Percentiles rank a stretch among this genome's conserved stretches.
These are phyloP conservation scores for Biscutella laevigata DNA, from an alignment of 441 rosid species.

Conservation along the genomic window DNA sequence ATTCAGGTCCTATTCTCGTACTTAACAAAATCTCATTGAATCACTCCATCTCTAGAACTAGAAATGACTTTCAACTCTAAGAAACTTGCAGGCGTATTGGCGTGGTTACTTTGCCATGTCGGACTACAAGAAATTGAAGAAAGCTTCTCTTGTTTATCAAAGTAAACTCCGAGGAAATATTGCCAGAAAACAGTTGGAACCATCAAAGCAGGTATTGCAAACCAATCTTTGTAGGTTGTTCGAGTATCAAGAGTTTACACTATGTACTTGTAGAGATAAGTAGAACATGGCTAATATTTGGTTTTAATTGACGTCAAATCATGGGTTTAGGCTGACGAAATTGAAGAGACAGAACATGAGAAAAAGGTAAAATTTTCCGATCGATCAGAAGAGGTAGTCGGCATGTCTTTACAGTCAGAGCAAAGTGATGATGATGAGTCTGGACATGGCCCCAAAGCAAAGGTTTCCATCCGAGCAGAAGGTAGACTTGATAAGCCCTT, in stretches of 20 bases:
- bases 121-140: conserved; percentile 44
- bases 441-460: background rate
- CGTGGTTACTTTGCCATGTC: conserved; percentile 48
- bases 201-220: conserved; percentile 35
- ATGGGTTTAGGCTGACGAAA: conserved; percentile 19
- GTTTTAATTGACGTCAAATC: conserved; percentile 7
- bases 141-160: conserved; percentile 40
- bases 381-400: conserved; percentile 1
- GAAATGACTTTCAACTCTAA: conserved; percentile 15
- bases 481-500: background rate
- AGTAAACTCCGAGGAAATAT: conserved; percentile 37
- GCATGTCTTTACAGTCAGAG: background rate
- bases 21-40: background rate
- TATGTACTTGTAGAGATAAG: background rate
- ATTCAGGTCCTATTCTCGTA: conserved; percentile 50
- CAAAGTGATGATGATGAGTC: conserved; percentile 8
- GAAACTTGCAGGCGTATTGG: conserved; percentile 56
- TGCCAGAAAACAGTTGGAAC: conserved; percentile 29
- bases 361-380: background rate
- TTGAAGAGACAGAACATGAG: conserved; percentile 19
- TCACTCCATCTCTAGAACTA: conserved; percentile 17
- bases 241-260: conserved; percentile 7
- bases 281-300: background rate
- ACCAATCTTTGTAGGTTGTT: conserved; percentile 6
- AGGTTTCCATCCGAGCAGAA: background rate